These are phyloP conservation scores for Allomyces javanicus DNA, from an alignment of 192 early-diverging fungal species.

Conservation along the genomic window DNA sequence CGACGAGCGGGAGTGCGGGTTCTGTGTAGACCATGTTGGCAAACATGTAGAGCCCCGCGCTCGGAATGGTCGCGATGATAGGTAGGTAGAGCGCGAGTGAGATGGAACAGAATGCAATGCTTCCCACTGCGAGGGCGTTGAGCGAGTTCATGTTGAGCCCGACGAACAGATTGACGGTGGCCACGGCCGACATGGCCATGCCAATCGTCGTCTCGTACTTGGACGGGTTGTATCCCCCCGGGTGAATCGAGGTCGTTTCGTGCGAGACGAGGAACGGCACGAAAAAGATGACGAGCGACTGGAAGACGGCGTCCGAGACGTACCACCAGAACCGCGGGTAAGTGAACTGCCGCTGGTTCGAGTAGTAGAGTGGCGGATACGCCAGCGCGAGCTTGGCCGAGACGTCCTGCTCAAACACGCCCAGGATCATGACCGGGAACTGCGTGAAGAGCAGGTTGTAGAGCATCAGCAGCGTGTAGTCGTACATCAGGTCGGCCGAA, in stretches of 20 bases:
- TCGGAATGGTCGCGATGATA: conserved; percentile 32
- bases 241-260: not conserved
- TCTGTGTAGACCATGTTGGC: conserved; percentile 37
- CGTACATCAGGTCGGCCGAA: conserved; percentile 81
- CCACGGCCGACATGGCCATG: conserved; percentile 47
- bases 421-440: conserved; percentile 42
- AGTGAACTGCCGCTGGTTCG: conserved; percentile 55
- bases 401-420: conserved; percentile 74
- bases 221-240: conserved; percentile 13
- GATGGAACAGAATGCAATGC: conserved; percentile 24
- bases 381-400: conserved; percentile 37
- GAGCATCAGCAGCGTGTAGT: conserved; percentile 74
- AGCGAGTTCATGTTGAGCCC: conserved; percentile 50
- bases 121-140: conserved; percentile 44
- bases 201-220: conserved; percentile 48
- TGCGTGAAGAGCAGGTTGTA: conserved; percentile 76
- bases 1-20: conserved; percentile 45
- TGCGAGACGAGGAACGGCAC: conserved; percentile 32
- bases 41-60: conserved; percentile 28
- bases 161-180: conserved; percentile 61
- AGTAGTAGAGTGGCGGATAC: conserved; percentile 59
- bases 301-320: conserved; percentile 46
- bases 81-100: conserved; percentile 42
- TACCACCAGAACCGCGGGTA: conserved; percentile 53
- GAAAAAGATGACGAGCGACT: conserved; percentile 48